phyloP scores from a whole-genome alignment of 1,284 basidiomycete species.

The Austropuccinia psidii region DNA sequence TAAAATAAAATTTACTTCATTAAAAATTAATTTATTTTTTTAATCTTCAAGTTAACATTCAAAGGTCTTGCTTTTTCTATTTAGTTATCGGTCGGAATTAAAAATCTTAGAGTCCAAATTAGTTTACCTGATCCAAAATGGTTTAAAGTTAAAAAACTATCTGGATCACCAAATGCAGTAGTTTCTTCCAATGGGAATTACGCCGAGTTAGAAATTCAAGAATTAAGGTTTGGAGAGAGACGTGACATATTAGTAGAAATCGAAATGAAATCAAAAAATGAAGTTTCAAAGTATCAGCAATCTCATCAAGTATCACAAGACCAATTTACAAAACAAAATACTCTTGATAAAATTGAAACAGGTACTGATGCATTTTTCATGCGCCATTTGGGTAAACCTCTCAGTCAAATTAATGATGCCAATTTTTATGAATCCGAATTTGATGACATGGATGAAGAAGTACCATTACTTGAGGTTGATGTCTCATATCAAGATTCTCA shows the following conservation, averaged over 20 bases:
- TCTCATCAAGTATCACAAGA: not conserved
- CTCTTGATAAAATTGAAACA: conserved; percentile 16
- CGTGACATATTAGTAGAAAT: conserved; percentile 91
- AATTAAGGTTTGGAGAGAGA: conserved; percentile 79
- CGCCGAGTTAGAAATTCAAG: conserved; percentile 89
- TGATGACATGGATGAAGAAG: conserved; percentile 53
- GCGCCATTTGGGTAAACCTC: conserved; percentile 60
- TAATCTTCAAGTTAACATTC: not conserved
- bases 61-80: not conserved
- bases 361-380: conserved; percentile 52
- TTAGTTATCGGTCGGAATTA: conserved; percentile 69
- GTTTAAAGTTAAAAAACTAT: conserved; percentile 78
- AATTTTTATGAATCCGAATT: conserved; percentile 49
- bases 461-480: conserved; percentile 54
- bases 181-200: conserved; percentile 78
- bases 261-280: conserved; percentile 59
- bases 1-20: not conserved
- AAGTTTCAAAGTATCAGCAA: conserved; percentile 10
- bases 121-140: conserved; percentile 72
- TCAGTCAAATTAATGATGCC: conserved; percentile 18
- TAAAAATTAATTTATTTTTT: not conserved
- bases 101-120: conserved; percentile 84
- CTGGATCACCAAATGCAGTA: conserved; percentile 71
- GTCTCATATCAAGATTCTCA: conserved; percentile 84
- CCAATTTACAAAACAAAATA: not conserved